Evolutionary conservation across 139 green algal species (phyloP), one percentile per base, ranked within the genome.

Genomic region (Dunaliella sp.): DNA sequence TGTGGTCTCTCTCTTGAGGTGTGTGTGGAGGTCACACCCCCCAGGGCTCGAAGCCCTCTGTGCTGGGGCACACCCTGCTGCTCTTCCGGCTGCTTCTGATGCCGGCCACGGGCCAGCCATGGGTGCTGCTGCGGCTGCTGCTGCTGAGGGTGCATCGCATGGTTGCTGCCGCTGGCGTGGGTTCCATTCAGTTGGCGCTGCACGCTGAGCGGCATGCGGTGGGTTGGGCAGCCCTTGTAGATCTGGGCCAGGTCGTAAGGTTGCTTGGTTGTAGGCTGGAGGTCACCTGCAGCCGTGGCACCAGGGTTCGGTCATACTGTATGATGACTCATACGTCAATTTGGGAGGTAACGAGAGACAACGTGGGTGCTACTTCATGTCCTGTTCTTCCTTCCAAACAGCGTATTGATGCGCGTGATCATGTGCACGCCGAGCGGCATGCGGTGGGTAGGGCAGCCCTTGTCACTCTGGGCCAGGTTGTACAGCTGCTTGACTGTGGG

Each of bases 241-340:
- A 94, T 89, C 25, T 87, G 57, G 30, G 58, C 80, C 72, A 94
- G 83, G 84, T 94, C 87, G 80, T 88, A 94, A 12, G 89, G 90
- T 75, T 90, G 25, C 74, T 92, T 85, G 0, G 83, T 92, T 73
- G 48, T 89, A 0, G 91, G 91, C 72, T 94, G 84, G 32, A 94
- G 48, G 0, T 91, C 82, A 32, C 91, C 91, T 93, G 85, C 38
- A 84, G n/a, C n/a, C n/a, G n/a, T n/a, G n/a, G n/a, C n/a, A n/a
- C n/a, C n/a, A n/a, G n/a, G n/a, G n/a, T n/a, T n/a, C n/a, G n/a
- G n/a, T n/a, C n/a, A n/a, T n/a, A n/a, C n/a, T n/a, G n/a, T n/a
- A n/a, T n/a, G n/a, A n/a, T n/a, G n/a, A n/a, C n/a, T n/a, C n/a
- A n/a, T n/a, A n/a, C n/a, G n/a, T n/a, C n/a, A n/a, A n/a, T n/a